A percentile compares a stretch with the other conserved stretches of the same genome.
Conservation (phyloP, 2,329 filamentous ascomycete genomes). For the Calonectria hawksworthii region DNA sequence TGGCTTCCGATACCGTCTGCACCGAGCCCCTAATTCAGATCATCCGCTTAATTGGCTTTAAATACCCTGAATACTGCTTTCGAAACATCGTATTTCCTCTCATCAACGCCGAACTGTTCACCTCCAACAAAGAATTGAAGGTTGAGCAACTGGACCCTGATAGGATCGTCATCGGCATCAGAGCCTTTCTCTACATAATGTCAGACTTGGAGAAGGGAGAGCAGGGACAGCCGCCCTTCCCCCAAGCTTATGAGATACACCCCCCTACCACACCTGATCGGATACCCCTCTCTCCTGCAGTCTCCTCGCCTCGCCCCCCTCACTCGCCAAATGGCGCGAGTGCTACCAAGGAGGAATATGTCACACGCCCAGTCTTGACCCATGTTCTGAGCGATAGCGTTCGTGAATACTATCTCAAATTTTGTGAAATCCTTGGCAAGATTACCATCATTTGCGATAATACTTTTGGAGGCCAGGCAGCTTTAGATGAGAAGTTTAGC, state of each 20-base stretch:
- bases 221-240: slow-evolving; percentile 84
- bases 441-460: slow-evolving; percentile 98
- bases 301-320: slow-evolving; percentile 53
- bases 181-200: slow-evolving; percentile 94
- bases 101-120: slow-evolving; percentile 92
- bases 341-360: slow-evolving; percentile 68
- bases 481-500: slow-evolving; percentile 94
- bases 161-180: slow-evolving; percentile 96
- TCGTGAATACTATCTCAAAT: slow-evolving; percentile 88
- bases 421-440: slow-evolving; percentile 95
- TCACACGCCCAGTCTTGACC: slow-evolving; percentile 75
- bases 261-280: slow-evolving; percentile 56
- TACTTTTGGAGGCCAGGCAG: slow-evolving; percentile 95
- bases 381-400: slow-evolving; percentile 80
- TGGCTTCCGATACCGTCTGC: slow-evolving; percentile 86
- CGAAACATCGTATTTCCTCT: slow-evolving; percentile 93
- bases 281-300: slow-evolving; percentile 60
- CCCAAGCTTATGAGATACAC: slow-evolving; percentile 70
- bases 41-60: slow-evolving; percentile 94
- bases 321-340: slow-evolving; percentile 44
- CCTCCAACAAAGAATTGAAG: slow-evolving; percentile 80
- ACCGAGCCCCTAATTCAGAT: slow-evolving; percentile 93
- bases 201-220: slow-evolving; percentile 90
- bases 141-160: slow-evolving; percentile 97
- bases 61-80: slow-evolving; percentile 94